These are phyloP conservation scores for Aspergillus sclerotiicarbonarius DNA, from an alignment of 495 filamentous ascomycete genomes.

Conservation along the genomic window DNA sequence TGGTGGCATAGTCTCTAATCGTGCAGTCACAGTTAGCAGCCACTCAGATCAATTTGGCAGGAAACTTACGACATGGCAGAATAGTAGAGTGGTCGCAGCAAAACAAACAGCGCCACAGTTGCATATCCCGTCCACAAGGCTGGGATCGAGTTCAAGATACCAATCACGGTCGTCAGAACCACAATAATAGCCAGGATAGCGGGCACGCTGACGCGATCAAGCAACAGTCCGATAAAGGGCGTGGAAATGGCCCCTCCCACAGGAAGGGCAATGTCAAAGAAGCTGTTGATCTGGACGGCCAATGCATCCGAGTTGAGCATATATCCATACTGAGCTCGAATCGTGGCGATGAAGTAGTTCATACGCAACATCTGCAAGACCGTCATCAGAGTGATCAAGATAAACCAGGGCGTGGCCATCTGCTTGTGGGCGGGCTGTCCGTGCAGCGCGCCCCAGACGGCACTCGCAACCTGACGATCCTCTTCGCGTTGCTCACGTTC, in stretches of 20 bases:
- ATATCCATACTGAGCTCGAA: conserved; percentile 78
- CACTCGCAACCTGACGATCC: conserved; percentile 47
- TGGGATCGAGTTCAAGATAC: conserved; percentile 73
- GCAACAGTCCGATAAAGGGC: conserved; percentile 78
- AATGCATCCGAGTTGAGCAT: conserved; percentile 59
- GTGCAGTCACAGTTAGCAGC: conserved; percentile 16
- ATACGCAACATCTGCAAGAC: conserved; percentile 95
- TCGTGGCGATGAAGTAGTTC: conserved; percentile 96
- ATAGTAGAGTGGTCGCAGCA: conserved; percentile 50
- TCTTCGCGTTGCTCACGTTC: conserved; percentile 51
- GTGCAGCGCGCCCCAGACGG: conserved; percentile 81
- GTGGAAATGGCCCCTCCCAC: conserved; percentile 79
- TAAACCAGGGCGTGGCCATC: conserved; percentile 82
- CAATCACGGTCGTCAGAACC: conserved; percentile 68
- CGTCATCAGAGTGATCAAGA: conserved; percentile 87
- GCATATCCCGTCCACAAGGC: conserved; percentile 69
- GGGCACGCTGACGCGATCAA: conserved; percentile 69
- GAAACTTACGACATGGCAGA: conserved; percentile 51
- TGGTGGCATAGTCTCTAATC: conserved; percentile 76
- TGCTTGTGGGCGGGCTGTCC: conserved; percentile 68
- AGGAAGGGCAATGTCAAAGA: conserved; percentile 90
- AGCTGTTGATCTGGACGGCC: conserved; percentile 71
- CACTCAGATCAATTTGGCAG: background rate
- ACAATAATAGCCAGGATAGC: conserved; percentile 70
- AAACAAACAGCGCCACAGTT: conserved; percentile 73